phyloP scores from a whole-genome alignment of 2,329 filamentous ascomycete genomes.

The Bertia moriformis region DNA sequence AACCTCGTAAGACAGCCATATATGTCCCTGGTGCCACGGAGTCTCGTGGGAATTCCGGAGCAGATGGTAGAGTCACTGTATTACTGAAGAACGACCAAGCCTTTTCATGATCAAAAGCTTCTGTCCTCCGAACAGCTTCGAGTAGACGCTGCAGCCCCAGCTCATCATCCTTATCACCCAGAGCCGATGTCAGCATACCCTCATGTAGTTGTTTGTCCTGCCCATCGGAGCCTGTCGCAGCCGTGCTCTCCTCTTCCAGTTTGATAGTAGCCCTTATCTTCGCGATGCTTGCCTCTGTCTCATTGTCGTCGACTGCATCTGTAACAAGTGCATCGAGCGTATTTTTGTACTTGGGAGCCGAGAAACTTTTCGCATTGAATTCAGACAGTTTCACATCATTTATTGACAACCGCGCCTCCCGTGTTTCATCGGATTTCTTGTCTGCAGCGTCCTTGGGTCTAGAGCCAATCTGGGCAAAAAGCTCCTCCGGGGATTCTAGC shows the following conservation, averaged over 20 bases:
- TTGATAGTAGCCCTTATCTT: background rate
- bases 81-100: background rate
- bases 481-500: background rate
- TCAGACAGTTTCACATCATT: background rate
- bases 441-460: background rate
- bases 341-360: background rate
- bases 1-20: background rate
- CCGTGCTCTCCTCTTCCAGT: background rate
- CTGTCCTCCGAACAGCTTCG: background rate
- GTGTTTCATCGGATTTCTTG: background rate
- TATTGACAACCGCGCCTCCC: background rate
- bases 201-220: background rate
- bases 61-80: background rate
- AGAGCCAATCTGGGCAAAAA: background rate
- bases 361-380: background rate
- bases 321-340: background rate
- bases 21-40: background rate
- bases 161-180: background rate
- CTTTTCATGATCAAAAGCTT: background rate
- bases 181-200: background rate
- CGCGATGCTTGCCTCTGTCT: background rate
- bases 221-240: too few species aligned
- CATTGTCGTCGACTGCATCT: background rate
- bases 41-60: background rate
- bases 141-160: background rate